phyloP scores from a whole-genome alignment of 495 filamentous ascomycete genomes.

The Hypoxylon trugodes region DNA sequence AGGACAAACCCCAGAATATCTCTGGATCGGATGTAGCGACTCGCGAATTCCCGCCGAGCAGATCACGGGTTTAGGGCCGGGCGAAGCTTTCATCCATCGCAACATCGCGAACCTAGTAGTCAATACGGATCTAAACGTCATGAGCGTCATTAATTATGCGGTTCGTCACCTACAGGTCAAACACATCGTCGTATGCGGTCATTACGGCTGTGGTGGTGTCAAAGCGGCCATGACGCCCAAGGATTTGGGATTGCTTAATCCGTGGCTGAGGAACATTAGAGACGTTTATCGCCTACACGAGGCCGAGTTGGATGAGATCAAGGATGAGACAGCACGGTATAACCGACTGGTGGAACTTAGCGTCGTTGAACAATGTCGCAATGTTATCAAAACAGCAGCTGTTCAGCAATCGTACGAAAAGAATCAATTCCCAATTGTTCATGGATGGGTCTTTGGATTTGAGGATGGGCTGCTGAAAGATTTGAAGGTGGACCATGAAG shows the following conservation, averaged over 20 bases:
- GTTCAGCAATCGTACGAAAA: conserved; percentile 62
- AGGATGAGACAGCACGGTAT: conserved; percentile 54
- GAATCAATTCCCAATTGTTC: conserved; percentile 62
- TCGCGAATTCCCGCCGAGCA: conserved; percentile 69
- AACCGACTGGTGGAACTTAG: conserved; percentile 68
- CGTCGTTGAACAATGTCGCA: conserved; percentile 65
- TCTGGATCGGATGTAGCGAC: conserved; percentile 73
- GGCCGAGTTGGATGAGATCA: conserved; percentile 61
- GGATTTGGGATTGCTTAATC: conserved; percentile 66
- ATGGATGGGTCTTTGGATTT: conserved; percentile 66
- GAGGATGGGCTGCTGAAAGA: conserved; percentile 62
- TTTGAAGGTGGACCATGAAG: conserved; percentile 58
- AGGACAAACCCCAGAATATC: conserved; percentile 65
- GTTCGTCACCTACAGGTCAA: conserved; percentile 67
- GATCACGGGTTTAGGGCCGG: conserved; percentile 66
- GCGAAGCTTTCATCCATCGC: conserved; percentile 69
- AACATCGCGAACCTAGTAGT: conserved; percentile 72
- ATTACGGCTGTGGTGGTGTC: conserved; percentile 71
- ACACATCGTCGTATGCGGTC: conserved; percentile 71
- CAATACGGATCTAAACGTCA: conserved; percentile 66
- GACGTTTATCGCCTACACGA: conserved; percentile 67
- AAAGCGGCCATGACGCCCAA: conserved; percentile 67
- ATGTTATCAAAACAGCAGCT: conserved; percentile 65
- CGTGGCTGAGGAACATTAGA: conserved; percentile 68
- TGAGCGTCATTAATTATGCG: conserved; percentile 70